These are phyloP conservation scores for Raddia distichophylla DNA, from an alignment of 176 grass and related monocot genomes.

Conservation along the genomic window DNA sequence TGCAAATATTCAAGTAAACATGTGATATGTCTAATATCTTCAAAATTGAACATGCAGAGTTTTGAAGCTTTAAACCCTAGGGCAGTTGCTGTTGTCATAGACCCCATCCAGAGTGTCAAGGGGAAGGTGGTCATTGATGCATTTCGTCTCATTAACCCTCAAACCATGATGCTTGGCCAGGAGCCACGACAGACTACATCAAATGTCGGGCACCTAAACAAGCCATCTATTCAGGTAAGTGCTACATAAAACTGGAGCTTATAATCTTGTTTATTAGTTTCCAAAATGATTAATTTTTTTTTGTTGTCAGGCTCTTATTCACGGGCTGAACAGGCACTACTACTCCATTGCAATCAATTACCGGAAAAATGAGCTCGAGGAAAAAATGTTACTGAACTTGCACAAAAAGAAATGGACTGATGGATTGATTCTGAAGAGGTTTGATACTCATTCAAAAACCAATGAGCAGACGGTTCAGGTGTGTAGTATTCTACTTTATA, in stretches of 20 bases:
- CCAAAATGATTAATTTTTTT: conserved; percentile 2
- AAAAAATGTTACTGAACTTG: conserved; percentile 94
- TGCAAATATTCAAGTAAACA: neutral
- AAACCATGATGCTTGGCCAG: conserved; percentile 99
- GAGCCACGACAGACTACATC: conserved; percentile 95
- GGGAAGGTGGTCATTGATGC: conserved; percentile 99
- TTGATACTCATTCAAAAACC: conserved; percentile 86
- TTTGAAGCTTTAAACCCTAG: conserved; percentile 99
- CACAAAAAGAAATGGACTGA: conserved; percentile 99
- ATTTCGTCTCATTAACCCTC: conserved; percentile 95
- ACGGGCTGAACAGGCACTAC: conserved; percentile 96
- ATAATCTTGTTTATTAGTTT: conserved; percentile 9
- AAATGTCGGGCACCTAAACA: conserved; percentile 97
- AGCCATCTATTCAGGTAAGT: conserved; percentile 91
- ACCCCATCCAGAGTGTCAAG: conserved; percentile 97
- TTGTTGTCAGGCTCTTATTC: conserved; percentile 78
- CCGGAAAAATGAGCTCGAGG: conserved; percentile 97
- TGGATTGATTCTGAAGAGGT: conserved; percentile 78
- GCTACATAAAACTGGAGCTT: conserved; percentile 1
- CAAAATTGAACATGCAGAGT: conserved; percentile 61
- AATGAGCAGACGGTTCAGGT: conserved; percentile 97
- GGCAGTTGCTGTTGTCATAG: conserved; percentile 96
- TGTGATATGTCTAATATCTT: conserved; percentile 27
- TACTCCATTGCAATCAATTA: conserved; percentile 99
- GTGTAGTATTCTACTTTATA: conserved; percentile 17